Evolutionary conservation across 352 stramenopile genomes (phyloP).

Genomic region (Thalassiosira livingstoniorum): DNA sequence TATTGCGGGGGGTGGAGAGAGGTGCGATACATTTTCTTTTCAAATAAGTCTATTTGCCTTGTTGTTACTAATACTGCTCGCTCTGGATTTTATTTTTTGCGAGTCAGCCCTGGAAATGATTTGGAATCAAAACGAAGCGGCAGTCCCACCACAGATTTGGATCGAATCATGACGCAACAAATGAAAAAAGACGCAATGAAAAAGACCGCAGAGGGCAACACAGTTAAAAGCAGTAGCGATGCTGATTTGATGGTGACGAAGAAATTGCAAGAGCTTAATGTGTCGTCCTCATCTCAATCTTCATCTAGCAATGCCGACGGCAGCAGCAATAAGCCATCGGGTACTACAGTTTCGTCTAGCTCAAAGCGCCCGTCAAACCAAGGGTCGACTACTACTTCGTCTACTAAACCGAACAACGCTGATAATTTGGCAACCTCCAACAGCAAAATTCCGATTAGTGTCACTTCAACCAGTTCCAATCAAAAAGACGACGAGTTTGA

Average conservation of each 20-base stretch:
- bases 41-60: too few relatives aligned
- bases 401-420: neutral
- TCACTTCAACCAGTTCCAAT: conserved; percentile 7
- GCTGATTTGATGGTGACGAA: conserved; percentile 10
- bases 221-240: neutral
- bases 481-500: conserved; percentile 60
- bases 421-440: conserved; percentile 32
- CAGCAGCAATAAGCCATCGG: neutral
- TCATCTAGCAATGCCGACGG: conserved; percentile 9
- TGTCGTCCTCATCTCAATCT: neutral
- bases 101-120: too few relatives aligned
- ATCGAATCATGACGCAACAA: conserved; percentile 57
- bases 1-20: too few relatives aligned
- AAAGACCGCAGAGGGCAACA: neutral
- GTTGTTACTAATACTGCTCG: too few relatives aligned
- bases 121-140: conserved; percentile 16
- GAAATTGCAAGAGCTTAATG: conserved; percentile 29
- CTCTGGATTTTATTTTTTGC: too few relatives aligned
- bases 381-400: neutral
- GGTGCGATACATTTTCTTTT: too few relatives aligned
- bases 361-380: neutral
- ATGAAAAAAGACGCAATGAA: conserved; percentile 2
- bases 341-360: neutral
- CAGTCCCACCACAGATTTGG: conserved; percentile 43
- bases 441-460: conserved; percentile 40